phyloP scores from a whole-genome alignment of 805 yeast species.

The Clavispora phyllophila region DNA sequence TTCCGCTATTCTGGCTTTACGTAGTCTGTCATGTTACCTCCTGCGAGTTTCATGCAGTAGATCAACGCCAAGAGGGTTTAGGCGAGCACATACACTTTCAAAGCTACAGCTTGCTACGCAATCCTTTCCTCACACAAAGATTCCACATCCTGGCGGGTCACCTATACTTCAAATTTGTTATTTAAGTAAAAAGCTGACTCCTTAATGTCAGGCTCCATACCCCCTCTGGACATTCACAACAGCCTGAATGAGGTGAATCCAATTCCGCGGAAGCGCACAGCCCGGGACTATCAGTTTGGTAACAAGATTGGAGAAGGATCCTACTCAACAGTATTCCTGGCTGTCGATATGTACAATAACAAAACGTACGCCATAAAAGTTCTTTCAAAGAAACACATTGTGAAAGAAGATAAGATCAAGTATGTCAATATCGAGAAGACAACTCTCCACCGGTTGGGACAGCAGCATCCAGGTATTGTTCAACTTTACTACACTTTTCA shows the following conservation, averaged over 20 bases:
- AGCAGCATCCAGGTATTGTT: conserved; percentile 88
- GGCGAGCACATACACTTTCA: background rate
- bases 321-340: conserved; percentile 88
- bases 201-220: background rate
- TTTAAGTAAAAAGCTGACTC: background rate
- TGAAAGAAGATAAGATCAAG: conserved; percentile 89
- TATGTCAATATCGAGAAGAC: conserved; percentile 94
- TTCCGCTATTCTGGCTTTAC: background rate
- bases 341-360: conserved; percentile 68
- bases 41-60: conserved; percentile 1
- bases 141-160: background rate
- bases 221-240: background rate
- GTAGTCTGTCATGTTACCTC: background rate
- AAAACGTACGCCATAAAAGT: conserved; percentile 87
- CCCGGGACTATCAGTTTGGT: conserved; percentile 85
- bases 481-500: conserved; percentile 91
- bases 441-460: conserved; percentile 79
- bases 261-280: conserved; percentile 34
- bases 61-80: background rate
- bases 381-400: conserved; percentile 86
- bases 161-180: background rate
- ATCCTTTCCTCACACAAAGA: background rate
- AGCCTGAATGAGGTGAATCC: background rate
- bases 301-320: conserved; percentile 92
- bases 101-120: background rate